These are phyloP conservation scores for Saccharum hybrid DNA, from an alignment of 202 grass and related monocot genomes.

Conservation along the genomic window DNA sequence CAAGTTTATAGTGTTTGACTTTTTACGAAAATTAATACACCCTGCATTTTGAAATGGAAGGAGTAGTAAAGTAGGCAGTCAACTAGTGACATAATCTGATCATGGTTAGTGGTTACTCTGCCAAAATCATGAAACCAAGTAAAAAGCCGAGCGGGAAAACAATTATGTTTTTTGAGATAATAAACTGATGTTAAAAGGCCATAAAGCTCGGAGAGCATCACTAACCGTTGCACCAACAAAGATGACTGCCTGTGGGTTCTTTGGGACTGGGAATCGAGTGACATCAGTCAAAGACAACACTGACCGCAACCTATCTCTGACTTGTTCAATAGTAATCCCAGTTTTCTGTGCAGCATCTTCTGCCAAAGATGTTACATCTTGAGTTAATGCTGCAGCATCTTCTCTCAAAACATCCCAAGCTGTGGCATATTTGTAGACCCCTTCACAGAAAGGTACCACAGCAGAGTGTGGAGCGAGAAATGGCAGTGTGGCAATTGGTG, in stretches of 20 bases:
- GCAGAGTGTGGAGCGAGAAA: conserved; percentile 96
- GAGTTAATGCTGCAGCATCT: conserved; percentile 61
- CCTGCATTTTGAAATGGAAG: background rate
- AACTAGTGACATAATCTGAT: conserved; percentile 19
- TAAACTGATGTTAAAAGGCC: background rate
- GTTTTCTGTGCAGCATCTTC: conserved; percentile 57
- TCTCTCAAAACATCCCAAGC: conserved; percentile 88
- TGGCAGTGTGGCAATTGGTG: conserved; percentile 87
- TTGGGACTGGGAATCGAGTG: conserved; percentile 82
- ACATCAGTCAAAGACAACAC: conserved; percentile 89
- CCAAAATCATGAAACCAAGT: conserved; percentile 12
- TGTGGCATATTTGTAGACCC: conserved; percentile 76
- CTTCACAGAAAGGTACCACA: conserved; percentile 92
- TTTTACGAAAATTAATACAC: background rate
- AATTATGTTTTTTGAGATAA: background rate
- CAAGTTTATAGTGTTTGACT: background rate
- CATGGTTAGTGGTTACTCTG: background rate
- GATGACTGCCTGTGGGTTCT: conserved; percentile 79
- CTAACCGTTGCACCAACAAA: conserved; percentile 91
- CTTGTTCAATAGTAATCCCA: conserved; percentile 81
- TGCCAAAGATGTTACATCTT: conserved; percentile 60
- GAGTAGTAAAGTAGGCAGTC: conserved; percentile 1
- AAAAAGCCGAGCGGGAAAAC: background rate
- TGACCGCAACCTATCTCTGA: conserved; percentile 71
- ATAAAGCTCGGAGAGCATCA: background rate